Percentiles rank a stretch among this genome's conserved stretches.
These are phyloP conservation scores for Debaryomyces coudertii DNA, from an alignment of 1,139 yeast species.

Conservation along the genomic window DNA sequence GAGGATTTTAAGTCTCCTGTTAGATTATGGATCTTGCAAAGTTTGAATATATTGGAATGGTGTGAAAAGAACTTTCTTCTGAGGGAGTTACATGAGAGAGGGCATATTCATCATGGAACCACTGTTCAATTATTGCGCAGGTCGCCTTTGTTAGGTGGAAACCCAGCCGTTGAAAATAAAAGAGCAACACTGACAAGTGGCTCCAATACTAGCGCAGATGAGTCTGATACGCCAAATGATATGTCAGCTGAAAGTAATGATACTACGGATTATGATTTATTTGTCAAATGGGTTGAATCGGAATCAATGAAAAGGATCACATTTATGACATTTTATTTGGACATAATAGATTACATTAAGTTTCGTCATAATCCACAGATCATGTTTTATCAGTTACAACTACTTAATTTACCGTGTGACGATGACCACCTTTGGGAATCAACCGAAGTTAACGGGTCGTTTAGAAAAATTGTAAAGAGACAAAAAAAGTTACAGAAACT, in stretches of 20 bases:
- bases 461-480: conserved; percentile 41
- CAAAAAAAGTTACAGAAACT: conserved; percentile 34
- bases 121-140: conserved; percentile 72
- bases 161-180: conserved; percentile 43
- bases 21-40: conserved; percentile 67
- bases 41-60: conserved; percentile 62
- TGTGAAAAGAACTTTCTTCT: conserved; percentile 67
- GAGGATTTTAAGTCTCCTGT: conserved; percentile 65
- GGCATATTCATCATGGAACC: conserved; percentile 77
- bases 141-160: conserved; percentile 74
- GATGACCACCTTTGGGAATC: conserved; percentile 74
- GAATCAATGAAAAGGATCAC: conserved; percentile 81
- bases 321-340: conserved; percentile 77
- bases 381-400: conserved; percentile 72
- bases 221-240: conserved; percentile 30
- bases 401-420: conserved; percentile 72
- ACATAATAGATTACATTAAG: conserved; percentile 76
- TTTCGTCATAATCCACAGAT: conserved; percentile 76
- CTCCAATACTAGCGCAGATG: conserved; percentile 32
- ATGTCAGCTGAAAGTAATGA: conserved; percentile 22
- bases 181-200: conserved; percentile 25
- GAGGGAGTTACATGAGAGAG: conserved; percentile 69
- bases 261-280: conserved; percentile 33
- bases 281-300: conserved; percentile 68
- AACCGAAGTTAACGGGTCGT: conserved; percentile 42